These are phyloP conservation scores for Fusarium brevicatenulatum DNA, from an alignment of 2,329 filamentous ascomycete species.

Conservation along the genomic window DNA sequence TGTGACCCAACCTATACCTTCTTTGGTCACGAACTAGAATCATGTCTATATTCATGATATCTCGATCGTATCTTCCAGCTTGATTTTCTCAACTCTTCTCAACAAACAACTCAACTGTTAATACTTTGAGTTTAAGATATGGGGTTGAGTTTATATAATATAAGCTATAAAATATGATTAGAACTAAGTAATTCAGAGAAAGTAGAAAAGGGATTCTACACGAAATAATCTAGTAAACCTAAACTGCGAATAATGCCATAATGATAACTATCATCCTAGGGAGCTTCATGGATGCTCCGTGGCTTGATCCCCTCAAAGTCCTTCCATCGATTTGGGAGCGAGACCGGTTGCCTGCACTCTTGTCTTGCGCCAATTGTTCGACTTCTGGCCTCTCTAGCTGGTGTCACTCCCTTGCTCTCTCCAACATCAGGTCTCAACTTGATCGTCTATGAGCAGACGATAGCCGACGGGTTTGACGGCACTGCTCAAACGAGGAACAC, in stretches of 20 bases:
- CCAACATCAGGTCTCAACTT: neutral
- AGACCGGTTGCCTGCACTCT: neutral
- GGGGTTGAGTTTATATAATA: neutral
- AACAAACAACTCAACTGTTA: neutral
- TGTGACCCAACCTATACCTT: neutral
- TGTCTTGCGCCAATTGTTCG: neutral
- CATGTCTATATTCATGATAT: neutral
- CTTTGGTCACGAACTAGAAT: neutral
- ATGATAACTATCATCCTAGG: neutral
- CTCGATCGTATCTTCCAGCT: neutral
- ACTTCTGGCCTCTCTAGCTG: neutral
- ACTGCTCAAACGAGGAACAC: neutral
- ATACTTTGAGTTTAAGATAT: neutral
- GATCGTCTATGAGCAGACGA: neutral
- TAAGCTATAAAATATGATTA: neutral
- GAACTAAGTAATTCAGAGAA: neutral
- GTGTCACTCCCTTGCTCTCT: neutral
- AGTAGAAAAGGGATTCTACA: neutral
- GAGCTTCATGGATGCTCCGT: neutral
- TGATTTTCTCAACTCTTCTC: neutral
- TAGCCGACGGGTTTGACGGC: neutral
- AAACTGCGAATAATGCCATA: neutral
- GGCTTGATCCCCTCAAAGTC: neutral
- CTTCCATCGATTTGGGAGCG: neutral
- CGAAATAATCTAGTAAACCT: neutral